Conservation (phyloP, 495 filamentous ascomycete genomes). For the Cercophora sp. region DNA sequence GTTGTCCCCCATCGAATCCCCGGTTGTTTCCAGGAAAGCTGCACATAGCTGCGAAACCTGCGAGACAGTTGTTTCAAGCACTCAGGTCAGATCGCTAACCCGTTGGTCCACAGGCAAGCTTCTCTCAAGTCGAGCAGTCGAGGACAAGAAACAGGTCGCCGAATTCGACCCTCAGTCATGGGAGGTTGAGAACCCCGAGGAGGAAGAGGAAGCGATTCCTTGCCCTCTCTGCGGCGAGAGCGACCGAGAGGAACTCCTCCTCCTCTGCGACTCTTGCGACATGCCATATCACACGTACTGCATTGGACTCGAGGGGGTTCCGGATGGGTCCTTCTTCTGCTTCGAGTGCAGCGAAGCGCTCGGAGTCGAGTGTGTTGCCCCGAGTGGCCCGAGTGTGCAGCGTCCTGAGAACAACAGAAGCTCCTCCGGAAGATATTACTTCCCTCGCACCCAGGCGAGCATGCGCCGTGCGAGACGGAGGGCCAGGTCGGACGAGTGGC, state of each 20-base stretch:
- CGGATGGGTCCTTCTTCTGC: constrained; percentile 79
- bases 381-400: background rate
- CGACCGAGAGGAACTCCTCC: constrained; percentile 73
- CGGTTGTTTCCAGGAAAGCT: no score
- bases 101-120: constrained; percentile 53
- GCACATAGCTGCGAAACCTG: no score
- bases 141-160: constrained; percentile 83
- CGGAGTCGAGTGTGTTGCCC: constrained; percentile 27
- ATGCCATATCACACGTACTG: constrained; percentile 81
- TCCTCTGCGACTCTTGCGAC: constrained; percentile 87
- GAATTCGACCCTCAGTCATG: constrained; percentile 81
- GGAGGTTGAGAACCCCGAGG: constrained; percentile 68
- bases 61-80: no score
- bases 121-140: constrained; percentile 76
- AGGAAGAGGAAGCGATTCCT: constrained; percentile 59
- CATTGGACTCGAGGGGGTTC: constrained; percentile 70
- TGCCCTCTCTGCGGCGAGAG: constrained; percentile 76
- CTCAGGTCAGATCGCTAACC: constrained; percentile 33
- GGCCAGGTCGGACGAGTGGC: constrained; percentile 50
- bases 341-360: constrained; percentile 58
- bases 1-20: no score
- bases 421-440: constrained; percentile 27
- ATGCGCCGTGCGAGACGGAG: constrained; percentile 44
- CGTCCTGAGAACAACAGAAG: background rate
- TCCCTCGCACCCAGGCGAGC: constrained; percentile 48